Evolutionary conservation across 23 red algal genomes (phyloP).

Genomic region (Gracilaria domingensis): DNA sequence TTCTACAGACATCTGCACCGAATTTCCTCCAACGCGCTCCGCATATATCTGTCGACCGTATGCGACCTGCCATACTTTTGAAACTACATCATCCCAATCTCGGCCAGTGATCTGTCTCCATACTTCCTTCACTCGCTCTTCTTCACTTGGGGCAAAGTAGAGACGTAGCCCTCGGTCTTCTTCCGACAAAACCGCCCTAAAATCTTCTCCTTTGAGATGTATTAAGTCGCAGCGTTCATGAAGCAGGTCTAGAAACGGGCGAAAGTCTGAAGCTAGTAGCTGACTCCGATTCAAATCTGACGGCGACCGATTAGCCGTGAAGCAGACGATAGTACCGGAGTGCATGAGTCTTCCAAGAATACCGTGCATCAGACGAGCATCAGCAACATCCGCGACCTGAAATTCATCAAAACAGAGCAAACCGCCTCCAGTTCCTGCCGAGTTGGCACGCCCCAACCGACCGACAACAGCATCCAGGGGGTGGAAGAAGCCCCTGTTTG

Average conservation of each 20-base stretch:
- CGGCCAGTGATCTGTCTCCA: conserved; percentile 40
- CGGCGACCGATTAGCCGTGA: conserved; percentile 92
- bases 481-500: conserved; percentile 17
- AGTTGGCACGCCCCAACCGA: conserved; percentile 49
- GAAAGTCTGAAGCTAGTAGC: conserved; percentile 80
- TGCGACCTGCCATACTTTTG: conserved; percentile 31
- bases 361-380: conserved; percentile 88
- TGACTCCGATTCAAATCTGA: conserved; percentile 83
- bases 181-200: conserved; percentile 54
- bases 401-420: conserved; percentile 97
- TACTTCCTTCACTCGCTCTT: conserved; percentile 11
- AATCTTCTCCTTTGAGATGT: conserved; percentile 69
- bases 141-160: conserved; percentile 49
- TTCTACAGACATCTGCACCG: conserved; percentile 70
- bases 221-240: conserved; percentile 76
- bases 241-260: conserved; percentile 85
- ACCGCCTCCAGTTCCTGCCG: conserved; percentile 50
- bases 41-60: conserved; percentile 48
- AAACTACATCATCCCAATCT: conserved; percentile 67
- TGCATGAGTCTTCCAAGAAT: conserved; percentile 74
- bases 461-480: conserved; percentile 63
- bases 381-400: conserved; percentile 95
- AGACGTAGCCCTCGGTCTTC: conserved; percentile 9
- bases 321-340: conserved; percentile 82
- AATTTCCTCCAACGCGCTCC: conserved; percentile 31